These are phyloP conservation scores for Choanephora cucurbitarum DNA, from an alignment of 371 early-diverging fungal genomes.

Conservation along the genomic window DNA sequence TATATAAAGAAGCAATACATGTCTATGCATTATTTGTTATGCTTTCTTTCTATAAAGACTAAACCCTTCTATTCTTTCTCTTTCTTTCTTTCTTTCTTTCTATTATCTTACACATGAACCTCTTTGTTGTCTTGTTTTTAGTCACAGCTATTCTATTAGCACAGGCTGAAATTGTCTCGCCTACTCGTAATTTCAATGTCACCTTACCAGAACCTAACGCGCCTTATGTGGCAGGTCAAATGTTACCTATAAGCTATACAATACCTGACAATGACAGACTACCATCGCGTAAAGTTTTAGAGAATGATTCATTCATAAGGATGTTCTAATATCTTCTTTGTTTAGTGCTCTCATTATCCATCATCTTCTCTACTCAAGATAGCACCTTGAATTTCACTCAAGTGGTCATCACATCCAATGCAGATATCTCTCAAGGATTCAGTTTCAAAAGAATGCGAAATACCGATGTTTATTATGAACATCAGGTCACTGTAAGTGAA, in stretches of 20 bases:
- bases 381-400: slow-evolving; percentile 25
- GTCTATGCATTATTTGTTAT: no score
- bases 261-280: slow-evolving; percentile 26
- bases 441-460: slow-evolving; percentile 29
- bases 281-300: slow-evolving; percentile 14
- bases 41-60: no score
- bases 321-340: background rate
- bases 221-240: slow-evolving; percentile 46
- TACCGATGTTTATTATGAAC: slow-evolving; percentile 32
- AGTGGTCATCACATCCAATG: slow-evolving; percentile 28
- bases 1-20: no score
- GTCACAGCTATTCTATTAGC: background rate
- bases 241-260: slow-evolving; percentile 40
- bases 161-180: slow-evolving; percentile 20
- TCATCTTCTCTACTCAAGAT: slow-evolving; percentile 31
- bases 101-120: no score
- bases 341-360: slow-evolving; percentile 30
- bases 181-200: slow-evolving; percentile 36
- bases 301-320: background rate
- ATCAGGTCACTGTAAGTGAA: slow-evolving; percentile 31
- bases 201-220: slow-evolving; percentile 39
- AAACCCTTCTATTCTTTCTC: no score
- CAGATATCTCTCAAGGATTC: slow-evolving; percentile 39
- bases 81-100: no score
- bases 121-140: background rate